These are phyloP conservation scores for Phlebopus sp. DNA, from an alignment of 1,284 basidiomycete genomes.

Conservation along the genomic window DNA sequence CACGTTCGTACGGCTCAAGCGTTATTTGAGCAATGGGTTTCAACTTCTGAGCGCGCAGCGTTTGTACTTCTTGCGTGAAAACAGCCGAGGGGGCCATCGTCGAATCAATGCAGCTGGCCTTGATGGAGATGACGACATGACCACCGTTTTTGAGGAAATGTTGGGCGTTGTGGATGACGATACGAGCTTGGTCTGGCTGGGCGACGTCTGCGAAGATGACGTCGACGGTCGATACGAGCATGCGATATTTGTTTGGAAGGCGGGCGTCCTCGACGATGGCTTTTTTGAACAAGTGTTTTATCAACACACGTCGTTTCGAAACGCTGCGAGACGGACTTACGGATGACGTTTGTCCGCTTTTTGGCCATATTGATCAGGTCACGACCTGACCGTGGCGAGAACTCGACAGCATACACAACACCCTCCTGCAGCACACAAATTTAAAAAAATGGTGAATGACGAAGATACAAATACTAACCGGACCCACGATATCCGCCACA, in stretches of 20 bases:
- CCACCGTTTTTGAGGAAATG: slow-evolving; percentile 96
- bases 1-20: slow-evolving; percentile 80
- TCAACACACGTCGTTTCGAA: neutral
- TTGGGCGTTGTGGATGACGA: slow-evolving; percentile 91
- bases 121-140: slow-evolving; percentile 96
- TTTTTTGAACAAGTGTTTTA: slow-evolving; percentile 39
- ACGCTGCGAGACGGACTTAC: slow-evolving; percentile 47
- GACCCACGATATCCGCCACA: slow-evolving; percentile 97
- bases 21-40: slow-evolving; percentile 95
- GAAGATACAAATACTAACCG: slow-evolving; percentile 62
- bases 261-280: slow-evolving; percentile 98
- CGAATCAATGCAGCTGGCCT: slow-evolving; percentile 99
- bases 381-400: slow-evolving; percentile 94
- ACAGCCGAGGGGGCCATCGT: slow-evolving; percentile 88
- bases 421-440: slow-evolving; percentile 64
- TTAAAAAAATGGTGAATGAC: slow-evolving; percentile 3
- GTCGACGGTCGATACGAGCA: slow-evolving; percentile 91
- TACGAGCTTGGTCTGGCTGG: slow-evolving; percentile 97
- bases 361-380: slow-evolving; percentile 99
- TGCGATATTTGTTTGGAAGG: slow-evolving; percentile 91
- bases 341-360: slow-evolving; percentile 98
- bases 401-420: slow-evolving; percentile 97
- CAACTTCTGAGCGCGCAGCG: slow-evolving; percentile 77
- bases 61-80: slow-evolving; percentile 88
- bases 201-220: slow-evolving; percentile 98